Conservation (phyloP, 176 grass and related monocot species). For the Carex pumila region DNA sequence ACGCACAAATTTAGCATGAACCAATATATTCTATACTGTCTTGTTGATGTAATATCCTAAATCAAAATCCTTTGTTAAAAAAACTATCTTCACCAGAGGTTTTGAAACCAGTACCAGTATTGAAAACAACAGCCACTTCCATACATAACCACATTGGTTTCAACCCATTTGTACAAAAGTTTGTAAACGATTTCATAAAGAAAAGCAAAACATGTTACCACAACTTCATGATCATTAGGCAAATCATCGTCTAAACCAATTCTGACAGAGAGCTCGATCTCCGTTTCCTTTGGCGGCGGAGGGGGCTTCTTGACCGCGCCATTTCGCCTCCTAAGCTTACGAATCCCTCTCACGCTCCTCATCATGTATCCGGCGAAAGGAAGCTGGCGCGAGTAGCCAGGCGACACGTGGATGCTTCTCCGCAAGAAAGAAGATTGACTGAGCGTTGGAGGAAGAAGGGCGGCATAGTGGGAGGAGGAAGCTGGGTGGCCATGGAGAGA, state of each 20-base stretch:
- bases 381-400: slow-evolving; percentile 18
- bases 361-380: slow-evolving; percentile 35
- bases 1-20: neutral
- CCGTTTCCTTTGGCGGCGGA: slow-evolving; percentile 50
- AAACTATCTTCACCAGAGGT: neutral
- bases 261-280: slow-evolving; percentile 71
- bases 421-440: slow-evolving; percentile 15
- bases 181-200: neutral
- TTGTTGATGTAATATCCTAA: neutral
- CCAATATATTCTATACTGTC: neutral
- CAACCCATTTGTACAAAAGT: neutral
- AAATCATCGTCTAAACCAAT: slow-evolving; percentile 56
- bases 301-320: slow-evolving; percentile 41
- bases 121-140: neutral
- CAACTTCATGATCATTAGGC: slow-evolving; percentile 75
- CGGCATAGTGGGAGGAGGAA: neutral
- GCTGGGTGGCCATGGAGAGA: neutral
- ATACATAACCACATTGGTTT: neutral
- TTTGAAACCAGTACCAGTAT: neutral
- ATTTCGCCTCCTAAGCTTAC: slow-evolving; percentile 37
- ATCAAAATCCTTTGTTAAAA: neutral
- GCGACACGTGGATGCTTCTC: slow-evolving; percentile 30
- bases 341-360: slow-evolving; percentile 48
- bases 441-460: neutral
- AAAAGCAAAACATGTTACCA: slow-evolving; percentile 37